Base-by-base conservation (phyloP, 2,329 filamentous ascomycete genomes). In the Microsporum canis region DNA sequence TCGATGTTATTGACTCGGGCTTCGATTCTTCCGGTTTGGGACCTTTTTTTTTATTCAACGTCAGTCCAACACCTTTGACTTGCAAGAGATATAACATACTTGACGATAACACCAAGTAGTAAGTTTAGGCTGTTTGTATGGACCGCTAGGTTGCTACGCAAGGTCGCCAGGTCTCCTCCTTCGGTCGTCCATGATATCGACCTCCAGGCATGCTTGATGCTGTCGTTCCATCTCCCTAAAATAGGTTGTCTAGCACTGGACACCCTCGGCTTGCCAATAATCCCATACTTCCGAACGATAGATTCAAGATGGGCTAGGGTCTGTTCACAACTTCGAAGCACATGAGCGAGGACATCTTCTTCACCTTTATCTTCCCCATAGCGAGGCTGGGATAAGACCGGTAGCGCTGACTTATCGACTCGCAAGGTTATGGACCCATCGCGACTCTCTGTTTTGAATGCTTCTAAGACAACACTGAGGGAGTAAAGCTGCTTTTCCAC, bases 401-500 rank as follows among this genome's bases (percentile, higher is more conserved):
- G 34, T 2, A 27, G 7, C 34, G 6, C 23, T 7, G 56, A 43
- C 14, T 5, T n/a, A 41, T 58, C 38, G 6, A 58, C 4, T 6
- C 56, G 38, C 14, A 55, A 6, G 23, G 5, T 4, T n/a, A 17
- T 31, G 10, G 51, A 38, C 12, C n/a, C 34, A 10, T 55, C 51
- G 2, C 14, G 17, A 17, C 29, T 55, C 3, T 14, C 34, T 8
- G n/a, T 58, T 27, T 43, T 34, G 7, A 58, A 43, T 6, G 38
- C 14, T 29, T 58, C 34, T 34, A 58, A 43, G 27, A 34, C 56
- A 31, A 14, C 38, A 27, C 56, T 58, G 34, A 58, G 38, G n/a
- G 56, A 38, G 39, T 58, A 58, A 17, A 58, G 56, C 56, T 58
- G 56, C 5, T 58, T 58, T 14, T 58, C 34, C 4, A 58, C 56